A percentile compares a stretch with the other conserved stretches of the same genome.
Conservation (phyloP, 257 asterid genomes). For the Handroanthus guayacan region DNA sequence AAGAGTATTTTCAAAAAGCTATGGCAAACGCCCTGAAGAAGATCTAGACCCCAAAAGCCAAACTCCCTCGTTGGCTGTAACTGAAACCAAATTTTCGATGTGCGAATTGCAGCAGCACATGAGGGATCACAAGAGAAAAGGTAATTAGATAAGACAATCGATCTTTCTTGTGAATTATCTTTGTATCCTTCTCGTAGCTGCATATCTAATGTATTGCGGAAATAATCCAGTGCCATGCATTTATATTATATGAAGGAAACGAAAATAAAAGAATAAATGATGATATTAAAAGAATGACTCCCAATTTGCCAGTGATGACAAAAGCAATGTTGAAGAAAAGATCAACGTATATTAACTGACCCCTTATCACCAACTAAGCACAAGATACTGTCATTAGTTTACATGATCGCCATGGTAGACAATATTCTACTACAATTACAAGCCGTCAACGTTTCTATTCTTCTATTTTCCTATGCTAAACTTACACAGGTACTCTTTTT, state of each 20-base stretch:
- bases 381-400: constrained; percentile 26
- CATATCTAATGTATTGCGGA: too few species aligned
- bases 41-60: too few species aligned
- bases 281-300: constrained; percentile 12
- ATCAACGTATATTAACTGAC: constrained; percentile 2
- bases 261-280: neutral
- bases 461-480: constrained; percentile 24
- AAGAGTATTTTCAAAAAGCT: too few species aligned
- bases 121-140: too few species aligned
- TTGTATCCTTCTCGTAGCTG: too few species aligned
- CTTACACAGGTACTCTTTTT: constrained; percentile 57
- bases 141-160: too few species aligned
- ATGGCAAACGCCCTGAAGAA: too few species aligned
- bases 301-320: constrained; percentile 10
- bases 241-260: neutral
- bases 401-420: constrained; percentile 17
- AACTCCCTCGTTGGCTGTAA: too few species aligned
- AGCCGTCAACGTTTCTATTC: constrained; percentile 13
- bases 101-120: too few species aligned
- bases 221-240: neutral
- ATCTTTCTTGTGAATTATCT: too few species aligned
- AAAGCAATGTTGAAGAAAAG: neutral
- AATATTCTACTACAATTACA: constrained; percentile 34
- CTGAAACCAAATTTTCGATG: too few species aligned
- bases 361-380: constrained; percentile 3